A percentile compares a stretch with the other conserved stretches of the same genome.
These are phyloP conservation scores for Psilocybe tampanensis DNA, from an alignment of 768 basidiomycete genomes.

Conservation along the genomic window DNA sequence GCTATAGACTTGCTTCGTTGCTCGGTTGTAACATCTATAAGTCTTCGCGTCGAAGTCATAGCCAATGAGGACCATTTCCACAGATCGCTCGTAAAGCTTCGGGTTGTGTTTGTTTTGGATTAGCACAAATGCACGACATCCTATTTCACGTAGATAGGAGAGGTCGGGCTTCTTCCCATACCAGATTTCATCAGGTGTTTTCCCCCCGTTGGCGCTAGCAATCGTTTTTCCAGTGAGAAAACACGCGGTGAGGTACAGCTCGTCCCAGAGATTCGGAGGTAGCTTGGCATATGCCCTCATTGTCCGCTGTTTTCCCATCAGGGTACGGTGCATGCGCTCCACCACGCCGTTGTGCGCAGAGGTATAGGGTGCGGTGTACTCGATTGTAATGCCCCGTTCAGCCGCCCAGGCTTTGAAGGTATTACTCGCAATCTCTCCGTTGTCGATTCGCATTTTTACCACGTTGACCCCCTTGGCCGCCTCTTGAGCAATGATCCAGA, in stretches of 20 bases:
- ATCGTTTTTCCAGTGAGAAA: slow-evolving; percentile 22
- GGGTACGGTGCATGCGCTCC: slow-evolving; percentile 36
- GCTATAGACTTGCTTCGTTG: slow-evolving; percentile 5
- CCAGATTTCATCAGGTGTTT: slow-evolving; percentile 21
- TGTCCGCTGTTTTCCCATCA: slow-evolving; percentile 29
- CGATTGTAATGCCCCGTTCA: slow-evolving; percentile 10
- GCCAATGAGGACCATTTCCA: slow-evolving; percentile 24
- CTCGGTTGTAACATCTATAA: slow-evolving; percentile 17
- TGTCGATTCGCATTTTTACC: slow-evolving; percentile 16
- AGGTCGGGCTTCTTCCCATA: slow-evolving; percentile 22
- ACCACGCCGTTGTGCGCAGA: slow-evolving; percentile 37
- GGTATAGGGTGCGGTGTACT: slow-evolving; percentile 28
- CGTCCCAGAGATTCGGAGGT: slow-evolving; percentile 33
- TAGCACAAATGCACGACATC: slow-evolving; percentile 21
- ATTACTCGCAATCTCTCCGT: slow-evolving; percentile 23
- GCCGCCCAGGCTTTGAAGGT: slow-evolving; percentile 20
- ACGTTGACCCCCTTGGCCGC: slow-evolving; percentile 20
- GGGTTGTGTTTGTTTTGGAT: slow-evolving; percentile 22
- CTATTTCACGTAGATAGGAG: slow-evolving; percentile 31
- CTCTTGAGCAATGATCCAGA: slow-evolving; percentile 31
- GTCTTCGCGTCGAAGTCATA: slow-evolving; percentile 18
- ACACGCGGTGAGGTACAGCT: slow-evolving; percentile 31
- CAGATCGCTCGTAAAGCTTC: slow-evolving; percentile 23
- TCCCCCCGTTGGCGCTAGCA: slow-evolving; percentile 5
- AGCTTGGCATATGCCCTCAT: slow-evolving; percentile 28